Percentiles rank a stretch among this genome's conserved stretches.
These are phyloP conservation scores for Cladosporium oxysporum DNA, from an alignment of 2,329 filamentous ascomycete genomes.

Conservation along the genomic window DNA sequence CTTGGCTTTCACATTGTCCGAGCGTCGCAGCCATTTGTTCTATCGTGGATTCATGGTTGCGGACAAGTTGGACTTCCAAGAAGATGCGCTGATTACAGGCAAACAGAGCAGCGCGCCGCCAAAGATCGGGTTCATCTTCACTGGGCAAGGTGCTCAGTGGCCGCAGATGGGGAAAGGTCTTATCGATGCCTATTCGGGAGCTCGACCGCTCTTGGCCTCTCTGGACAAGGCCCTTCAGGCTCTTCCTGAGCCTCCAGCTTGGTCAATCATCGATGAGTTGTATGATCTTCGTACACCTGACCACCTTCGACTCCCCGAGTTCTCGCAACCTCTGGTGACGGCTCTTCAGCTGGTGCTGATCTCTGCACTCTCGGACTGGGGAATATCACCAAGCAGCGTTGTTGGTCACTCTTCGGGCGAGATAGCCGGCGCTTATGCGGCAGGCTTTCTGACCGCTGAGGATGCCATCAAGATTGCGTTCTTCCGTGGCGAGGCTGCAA, in stretches of 20 bases:
- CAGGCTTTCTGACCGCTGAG: constrained; percentile 22
- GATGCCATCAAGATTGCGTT: constrained; percentile 20
- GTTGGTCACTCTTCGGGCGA: constrained; percentile 39
- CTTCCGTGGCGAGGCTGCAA: constrained; percentile 15
- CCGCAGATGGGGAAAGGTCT: constrained; percentile 27
- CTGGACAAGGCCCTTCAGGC: background rate
- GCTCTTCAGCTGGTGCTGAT: constrained; percentile 55
- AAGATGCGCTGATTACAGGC: background rate
- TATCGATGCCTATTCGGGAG: background rate
- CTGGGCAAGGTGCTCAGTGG: constrained; percentile 30
- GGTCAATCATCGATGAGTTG: background rate
- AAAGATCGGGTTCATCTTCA: constrained; percentile 20
- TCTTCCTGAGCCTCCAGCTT: background rate
- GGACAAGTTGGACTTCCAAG: background rate
- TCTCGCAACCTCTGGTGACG: constrained; percentile 49
- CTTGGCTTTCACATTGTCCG: background rate
- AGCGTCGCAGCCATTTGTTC: background rate
- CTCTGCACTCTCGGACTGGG: constrained; percentile 36
- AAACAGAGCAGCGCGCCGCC: background rate
- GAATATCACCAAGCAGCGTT: constrained; percentile 26
- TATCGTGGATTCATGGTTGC: background rate
- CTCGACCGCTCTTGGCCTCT: background rate
- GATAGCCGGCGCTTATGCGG: constrained; percentile 36
- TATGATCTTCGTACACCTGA: too few relatives aligned
- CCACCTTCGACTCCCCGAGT: background rate